A percentile compares a stretch with the other conserved stretches of the same genome.
Evolutionary conservation across 306 rosid genomes (phyloP).

Genomic region (Casuarina cunninghamiana): DNA sequence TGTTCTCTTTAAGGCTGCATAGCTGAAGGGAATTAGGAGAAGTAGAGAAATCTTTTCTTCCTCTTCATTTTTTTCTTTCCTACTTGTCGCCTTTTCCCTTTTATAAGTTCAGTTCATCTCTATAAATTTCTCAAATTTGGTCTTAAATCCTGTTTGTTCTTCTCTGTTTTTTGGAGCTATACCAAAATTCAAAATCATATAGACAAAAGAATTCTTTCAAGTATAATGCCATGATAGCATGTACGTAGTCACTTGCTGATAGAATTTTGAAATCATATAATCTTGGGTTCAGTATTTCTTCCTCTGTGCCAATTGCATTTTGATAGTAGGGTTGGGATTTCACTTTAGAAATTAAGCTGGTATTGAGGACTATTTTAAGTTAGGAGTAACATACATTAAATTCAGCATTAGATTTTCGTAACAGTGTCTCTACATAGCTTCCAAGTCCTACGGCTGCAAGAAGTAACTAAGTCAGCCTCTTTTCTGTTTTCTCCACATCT

Average conservation of each 20-base stretch:
- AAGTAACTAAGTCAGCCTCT: constrained; percentile 36
- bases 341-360: constrained; percentile 18
- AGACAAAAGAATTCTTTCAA: neutral
- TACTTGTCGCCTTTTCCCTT: constrained; percentile 11
- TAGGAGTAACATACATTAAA: constrained; percentile 60
- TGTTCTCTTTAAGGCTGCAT: neutral
- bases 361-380: constrained; percentile 28
- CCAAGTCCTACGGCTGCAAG: constrained; percentile 71
- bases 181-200: neutral
- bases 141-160: neutral
- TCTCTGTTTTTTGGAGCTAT: neutral
- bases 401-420: constrained; percentile 75
- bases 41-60: neutral
- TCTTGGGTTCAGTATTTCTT: constrained; percentile 7
- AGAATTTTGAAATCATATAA: constrained; percentile 18
- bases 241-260: neutral
- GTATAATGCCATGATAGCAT: constrained; percentile 2
- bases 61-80: neutral
- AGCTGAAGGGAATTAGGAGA: neutral
- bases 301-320: constrained; percentile 23
- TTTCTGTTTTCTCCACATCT: constrained; percentile 25
- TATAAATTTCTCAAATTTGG: neutral
- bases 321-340: constrained; percentile 25
- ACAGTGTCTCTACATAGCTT: constrained; percentile 69
- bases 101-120: constrained; percentile 6